Conservation (phyloP, 1,284 basidiomycete species). For the Fistulinella cinereoalba region DNA sequence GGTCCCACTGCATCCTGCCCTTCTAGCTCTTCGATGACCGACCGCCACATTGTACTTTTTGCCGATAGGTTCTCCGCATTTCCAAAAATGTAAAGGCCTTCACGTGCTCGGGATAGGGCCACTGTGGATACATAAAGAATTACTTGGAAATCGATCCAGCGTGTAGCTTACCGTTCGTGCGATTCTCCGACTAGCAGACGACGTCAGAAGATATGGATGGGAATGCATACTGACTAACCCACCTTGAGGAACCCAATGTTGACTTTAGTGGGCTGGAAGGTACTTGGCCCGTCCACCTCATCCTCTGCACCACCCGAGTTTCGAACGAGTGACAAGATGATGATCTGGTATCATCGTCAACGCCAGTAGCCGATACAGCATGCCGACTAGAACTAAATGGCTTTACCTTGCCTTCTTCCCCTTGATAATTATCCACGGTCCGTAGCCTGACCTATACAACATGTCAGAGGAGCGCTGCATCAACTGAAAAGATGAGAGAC, state of each 20-base stretch:
- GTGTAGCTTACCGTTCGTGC: conserved; percentile 49
- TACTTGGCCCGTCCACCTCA: conserved; percentile 22
- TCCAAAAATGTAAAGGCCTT: conserved; percentile 71
- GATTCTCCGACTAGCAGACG: conserved; percentile 49
- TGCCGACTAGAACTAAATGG: no score
- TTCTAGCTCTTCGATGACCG: conserved; percentile 56
- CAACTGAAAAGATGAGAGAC: conserved; percentile 10
- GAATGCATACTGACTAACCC: no score
- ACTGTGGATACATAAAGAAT: conserved; percentile 40
- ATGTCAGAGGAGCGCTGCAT: no score
- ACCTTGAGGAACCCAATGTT: conserved; percentile 75
- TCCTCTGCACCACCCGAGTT: conserved; percentile 54
- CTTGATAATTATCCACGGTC: conserved; percentile 79
- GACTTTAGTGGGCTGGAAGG: conserved; percentile 25
- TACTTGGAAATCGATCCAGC: not conserved
- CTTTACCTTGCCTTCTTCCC: conserved; percentile 57
- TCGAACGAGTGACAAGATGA: conserved; percentile 69
- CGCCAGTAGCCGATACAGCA: no score
- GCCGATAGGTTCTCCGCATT: conserved; percentile 53
- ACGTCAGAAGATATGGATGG: no score
- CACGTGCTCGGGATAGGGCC: conserved; percentile 69
- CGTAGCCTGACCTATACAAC: conserved; percentile 61
- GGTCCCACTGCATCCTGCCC: conserved; percentile 45
- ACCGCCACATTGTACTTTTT: conserved; percentile 58
- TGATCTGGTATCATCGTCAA: no score